Evolutionary conservation across 2,329 filamentous ascomycete genomes (phyloP).

Genomic region (Colletotrichum sojae): DNA sequence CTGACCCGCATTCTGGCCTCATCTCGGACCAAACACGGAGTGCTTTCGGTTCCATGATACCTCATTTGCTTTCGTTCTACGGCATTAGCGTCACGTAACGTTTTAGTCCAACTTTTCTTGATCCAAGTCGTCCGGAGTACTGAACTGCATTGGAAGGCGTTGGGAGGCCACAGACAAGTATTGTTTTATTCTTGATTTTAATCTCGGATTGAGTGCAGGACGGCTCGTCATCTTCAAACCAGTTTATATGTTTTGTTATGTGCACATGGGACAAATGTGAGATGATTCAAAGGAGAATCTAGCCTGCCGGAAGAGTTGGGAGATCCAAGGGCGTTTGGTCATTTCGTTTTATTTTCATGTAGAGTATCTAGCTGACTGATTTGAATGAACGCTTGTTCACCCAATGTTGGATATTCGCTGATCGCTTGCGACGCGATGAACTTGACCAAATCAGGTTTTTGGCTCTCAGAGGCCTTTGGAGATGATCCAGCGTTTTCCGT

Average conservation of each 20-base stretch:
- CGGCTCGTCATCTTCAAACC: slow-evolving; percentile 13
- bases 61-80: slow-evolving; percentile 34
- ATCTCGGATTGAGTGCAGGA: background rate
- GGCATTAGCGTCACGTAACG: slow-evolving; percentile 41
- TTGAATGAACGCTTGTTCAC: slow-evolving; percentile 32
- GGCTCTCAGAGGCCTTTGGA: too few relatives aligned
- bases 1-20: slow-evolving; percentile 31
- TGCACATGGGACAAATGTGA: slow-evolving; percentile 36
- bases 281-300: slow-evolving; percentile 29
- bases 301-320: slow-evolving; percentile 18
- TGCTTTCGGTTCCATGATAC: slow-evolving; percentile 42
- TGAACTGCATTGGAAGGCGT: slow-evolving; percentile 34
- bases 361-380: slow-evolving; percentile 29
- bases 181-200: slow-evolving; percentile 20
- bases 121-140: slow-evolving; percentile 6
- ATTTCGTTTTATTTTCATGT: slow-evolving; percentile 5
- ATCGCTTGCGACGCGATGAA: slow-evolving; percentile 9
- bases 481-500: too few relatives aligned
- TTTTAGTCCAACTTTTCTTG: slow-evolving; percentile 31
- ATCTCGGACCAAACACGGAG: slow-evolving; percentile 29
- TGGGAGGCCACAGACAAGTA: slow-evolving; percentile 22
- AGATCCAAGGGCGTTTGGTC: slow-evolving; percentile 15
- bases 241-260: slow-evolving; percentile 20
- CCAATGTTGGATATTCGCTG: background rate
- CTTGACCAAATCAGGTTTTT: background rate